A percentile compares a stretch with the other conserved stretches of the same genome.
Evolutionary conservation across 805 yeast species (phyloP).

Genomic region (Candida maris): DNA sequence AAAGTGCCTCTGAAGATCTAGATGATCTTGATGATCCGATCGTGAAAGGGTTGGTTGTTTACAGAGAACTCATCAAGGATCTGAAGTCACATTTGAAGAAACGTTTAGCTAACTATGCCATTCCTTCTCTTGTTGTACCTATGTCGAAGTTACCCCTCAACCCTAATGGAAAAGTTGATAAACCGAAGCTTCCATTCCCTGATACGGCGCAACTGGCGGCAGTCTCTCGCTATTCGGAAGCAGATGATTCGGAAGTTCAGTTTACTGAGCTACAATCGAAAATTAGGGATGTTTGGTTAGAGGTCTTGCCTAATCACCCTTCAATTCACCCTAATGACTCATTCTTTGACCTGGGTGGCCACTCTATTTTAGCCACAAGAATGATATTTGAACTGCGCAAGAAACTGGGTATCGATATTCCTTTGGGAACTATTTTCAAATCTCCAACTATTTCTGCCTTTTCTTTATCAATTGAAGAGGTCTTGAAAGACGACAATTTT

Average conservation of each 20-base stretch:
- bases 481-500: constrained; percentile 48
- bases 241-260: constrained; percentile 43
- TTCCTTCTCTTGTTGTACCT: constrained; percentile 90
- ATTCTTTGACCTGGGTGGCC: constrained; percentile 97
- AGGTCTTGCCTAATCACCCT: constrained; percentile 81
- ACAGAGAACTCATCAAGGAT: constrained; percentile 72
- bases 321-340: constrained; percentile 78
- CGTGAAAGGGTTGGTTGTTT: constrained; percentile 74
- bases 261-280: constrained; percentile 64
- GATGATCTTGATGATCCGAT: constrained; percentile 58
- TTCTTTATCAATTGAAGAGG: constrained; percentile 65
- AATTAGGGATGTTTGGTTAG: constrained; percentile 80
- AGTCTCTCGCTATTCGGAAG: constrained; percentile 54
- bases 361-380: constrained; percentile 92
- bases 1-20: constrained; percentile 45
- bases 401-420: constrained; percentile 72
- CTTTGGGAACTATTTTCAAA: constrained; percentile 86
- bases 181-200: constrained; percentile 95
- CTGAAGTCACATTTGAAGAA: constrained; percentile 80
- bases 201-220: constrained; percentile 77
- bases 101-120: constrained; percentile 88
- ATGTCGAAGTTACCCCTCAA: constrained; percentile 82
- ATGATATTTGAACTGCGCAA: constrained; percentile 92
- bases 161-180: constrained; percentile 98
- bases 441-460: constrained; percentile 81